Base-by-base conservation (phyloP, 306 rosid species). In the Cyamopsis tetragonoloba region DNA sequence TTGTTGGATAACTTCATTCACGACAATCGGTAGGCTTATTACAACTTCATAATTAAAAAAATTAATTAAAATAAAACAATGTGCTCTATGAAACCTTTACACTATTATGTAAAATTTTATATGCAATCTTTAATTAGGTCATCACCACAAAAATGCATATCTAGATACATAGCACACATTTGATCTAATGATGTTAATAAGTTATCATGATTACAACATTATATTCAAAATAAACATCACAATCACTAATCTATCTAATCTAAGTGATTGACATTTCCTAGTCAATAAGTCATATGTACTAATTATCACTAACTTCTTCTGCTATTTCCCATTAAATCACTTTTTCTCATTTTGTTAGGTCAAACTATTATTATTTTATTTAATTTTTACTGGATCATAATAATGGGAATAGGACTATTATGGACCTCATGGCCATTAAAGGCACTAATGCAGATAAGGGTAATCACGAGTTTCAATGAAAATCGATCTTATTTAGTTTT, bases 131-230 rank as follows among this genome's bases (percentile, higher is more conserved):
- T 71, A n/a, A n/a, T 49, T 82, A 62, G 82, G 76, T 59, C 76
- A 66, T 76, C 79, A 74, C 72, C 79, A 74, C 72, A 56, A 34
- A 70, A 77, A 72, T 57, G 77, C 80, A 72, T 43, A 78, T 80
- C 82, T 61, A 49, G 48, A 35, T 48, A 32, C 72, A 44, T 62
- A 44, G 66, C 46, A 81, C 84, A 72, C 81, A 72, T n/a, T n/a
- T n/a, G n/a, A n/a, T 49, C 57, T 69, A 66, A 83, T 86, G 73
- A 76, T 80, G 79, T 66, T 10, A 71, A 54, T 73, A 38, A 64
- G 18, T 50, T 53, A 80, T 72, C 37, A 63, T 74, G 60, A 51
- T 50, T 51, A 39, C 68, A 85, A 82, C 57, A 56, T 77, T 85
- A 58, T 65, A 26, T 18, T n/a, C n/a, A n/a, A n/a, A n/a, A n/a